Conservation (phyloP, 257 asterid genomes). For the Lycium ferocissimum region DNA sequence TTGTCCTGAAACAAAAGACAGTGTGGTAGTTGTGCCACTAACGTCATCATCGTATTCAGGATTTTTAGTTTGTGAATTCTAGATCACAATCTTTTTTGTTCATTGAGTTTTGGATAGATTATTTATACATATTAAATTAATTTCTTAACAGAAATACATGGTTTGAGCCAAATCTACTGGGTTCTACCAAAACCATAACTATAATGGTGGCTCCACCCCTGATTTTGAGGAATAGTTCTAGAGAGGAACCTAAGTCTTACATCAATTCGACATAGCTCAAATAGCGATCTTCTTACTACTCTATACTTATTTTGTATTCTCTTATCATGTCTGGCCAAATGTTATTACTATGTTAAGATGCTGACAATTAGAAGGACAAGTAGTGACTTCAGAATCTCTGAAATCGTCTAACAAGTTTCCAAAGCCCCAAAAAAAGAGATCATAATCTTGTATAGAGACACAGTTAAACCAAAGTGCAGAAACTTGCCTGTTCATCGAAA, state of each 20-base stretch:
- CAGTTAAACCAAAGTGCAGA: constrained; percentile 24
- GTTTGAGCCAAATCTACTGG: too few relatives aligned
- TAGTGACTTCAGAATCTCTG: background rate
- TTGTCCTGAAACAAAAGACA: background rate
- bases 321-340: background rate
- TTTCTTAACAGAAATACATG: too few relatives aligned
- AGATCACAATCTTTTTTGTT: too few relatives aligned
- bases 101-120: too few relatives aligned
- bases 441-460: background rate
- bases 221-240: background rate
- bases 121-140: too few relatives aligned
- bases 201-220: too few relatives aligned
- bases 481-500: constrained; percentile 87
- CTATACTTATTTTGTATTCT: background rate
- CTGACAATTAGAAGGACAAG: background rate
- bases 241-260: background rate
- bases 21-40: background rate
- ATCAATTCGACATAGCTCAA: background rate
- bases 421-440: background rate
- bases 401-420: background rate
- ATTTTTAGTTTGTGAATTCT: too few relatives aligned
- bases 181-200: too few relatives aligned
- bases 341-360: background rate
- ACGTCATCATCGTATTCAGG: background rate
- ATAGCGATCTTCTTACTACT: background rate